A percentile compares a stretch with the other conserved stretches of the same genome.
phyloP scores from a whole-genome alignment of 2,329 filamentous ascomycete genomes.

The Penicillium sp. region DNA sequence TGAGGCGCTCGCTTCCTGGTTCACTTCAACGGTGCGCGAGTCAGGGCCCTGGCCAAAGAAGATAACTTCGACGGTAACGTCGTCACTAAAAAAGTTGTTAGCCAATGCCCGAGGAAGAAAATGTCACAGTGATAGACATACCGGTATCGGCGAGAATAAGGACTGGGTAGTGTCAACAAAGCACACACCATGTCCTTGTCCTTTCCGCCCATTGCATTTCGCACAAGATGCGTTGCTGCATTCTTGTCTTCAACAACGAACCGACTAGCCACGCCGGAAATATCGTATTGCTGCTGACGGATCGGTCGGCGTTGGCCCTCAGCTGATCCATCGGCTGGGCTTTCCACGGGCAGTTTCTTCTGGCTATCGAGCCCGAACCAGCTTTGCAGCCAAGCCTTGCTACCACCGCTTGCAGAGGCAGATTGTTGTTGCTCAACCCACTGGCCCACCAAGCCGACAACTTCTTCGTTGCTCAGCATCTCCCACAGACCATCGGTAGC shows the following conservation, averaged over 20 bases:
- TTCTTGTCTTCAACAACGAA: conserved; percentile 96
- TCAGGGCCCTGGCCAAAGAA: conserved; percentile 86
- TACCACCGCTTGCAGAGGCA: conserved; percentile 29
- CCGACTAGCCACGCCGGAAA: conserved; percentile 66
- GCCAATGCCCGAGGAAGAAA: not conserved
- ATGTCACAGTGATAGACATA: conserved; percentile 45
- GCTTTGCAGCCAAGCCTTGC: conserved; percentile 65
- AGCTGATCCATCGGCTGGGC: conserved; percentile 46
- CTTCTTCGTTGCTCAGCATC: conserved; percentile 98
- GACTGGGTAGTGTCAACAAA: conserved; percentile 83
- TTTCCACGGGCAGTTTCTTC: conserved; percentile 73
- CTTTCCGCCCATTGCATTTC: conserved; percentile 90
- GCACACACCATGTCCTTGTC: conserved; percentile 93
- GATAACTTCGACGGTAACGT: conserved; percentile 95
- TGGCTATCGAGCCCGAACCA: conserved; percentile 60
- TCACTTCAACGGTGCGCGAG: conserved; percentile 76
- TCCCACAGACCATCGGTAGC: conserved; percentile 98
- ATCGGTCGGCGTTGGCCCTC: conserved; percentile 79
- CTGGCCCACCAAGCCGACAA: conserved; percentile 91
- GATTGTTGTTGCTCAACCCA: conserved; percentile 80
- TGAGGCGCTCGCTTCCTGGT: conserved; percentile 77
- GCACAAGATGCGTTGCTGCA: conserved; percentile 88
- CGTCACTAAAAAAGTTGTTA: conserved; percentile 65
- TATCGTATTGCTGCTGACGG: conserved; percentile 86
- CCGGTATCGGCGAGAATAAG: conserved; percentile 89